Evolutionary conservation across 352 stramenopile species (phyloP).

Genomic region (Vaucheria bursata): DNA sequence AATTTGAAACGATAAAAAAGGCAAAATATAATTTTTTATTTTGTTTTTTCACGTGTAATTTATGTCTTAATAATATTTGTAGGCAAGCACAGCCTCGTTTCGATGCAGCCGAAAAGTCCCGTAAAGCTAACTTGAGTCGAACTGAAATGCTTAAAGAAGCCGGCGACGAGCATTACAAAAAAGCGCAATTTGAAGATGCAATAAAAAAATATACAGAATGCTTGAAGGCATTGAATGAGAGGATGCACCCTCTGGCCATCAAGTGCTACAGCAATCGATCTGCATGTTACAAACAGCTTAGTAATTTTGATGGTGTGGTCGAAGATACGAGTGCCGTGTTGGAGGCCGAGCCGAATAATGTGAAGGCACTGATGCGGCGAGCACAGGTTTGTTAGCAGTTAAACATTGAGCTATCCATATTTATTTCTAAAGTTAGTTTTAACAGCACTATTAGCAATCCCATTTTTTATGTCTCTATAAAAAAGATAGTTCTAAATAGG

Average conservation of each 20-base stretch:
- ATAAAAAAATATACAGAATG: slow-evolving; percentile 51
- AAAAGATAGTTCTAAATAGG: too few species aligned
- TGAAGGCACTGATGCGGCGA: slow-evolving; percentile 51
- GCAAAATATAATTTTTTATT: too few species aligned
- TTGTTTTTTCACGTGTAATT: too few species aligned
- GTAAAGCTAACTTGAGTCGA: slow-evolving; percentile 37
- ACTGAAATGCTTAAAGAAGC: slow-evolving; percentile 56
- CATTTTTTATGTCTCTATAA: too few species aligned
- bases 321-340: slow-evolving; percentile 47
- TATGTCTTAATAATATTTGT: too few species aligned
- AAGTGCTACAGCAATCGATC: slow-evolving; percentile 52
- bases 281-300: slow-evolving; percentile 54
- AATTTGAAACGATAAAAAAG: too few species aligned
- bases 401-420: too few species aligned
- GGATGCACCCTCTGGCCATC: slow-evolving; percentile 44
- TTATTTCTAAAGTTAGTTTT: too few species aligned
- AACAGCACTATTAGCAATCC: too few species aligned
- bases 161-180: slow-evolving; percentile 53
- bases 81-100: slow-evolving; percentile 35
- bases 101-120: slow-evolving; percentile 42
- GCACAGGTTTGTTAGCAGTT: slow-evolving; percentile 46
- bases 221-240: slow-evolving; percentile 46
- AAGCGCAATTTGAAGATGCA: slow-evolving; percentile 46
- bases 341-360: slow-evolving; percentile 50
- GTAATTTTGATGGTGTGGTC: slow-evolving; percentile 51